Evolutionary conservation across 192 early-diverging fungal genomes (phyloP).

Genomic region (Coemansia sp.): DNA sequence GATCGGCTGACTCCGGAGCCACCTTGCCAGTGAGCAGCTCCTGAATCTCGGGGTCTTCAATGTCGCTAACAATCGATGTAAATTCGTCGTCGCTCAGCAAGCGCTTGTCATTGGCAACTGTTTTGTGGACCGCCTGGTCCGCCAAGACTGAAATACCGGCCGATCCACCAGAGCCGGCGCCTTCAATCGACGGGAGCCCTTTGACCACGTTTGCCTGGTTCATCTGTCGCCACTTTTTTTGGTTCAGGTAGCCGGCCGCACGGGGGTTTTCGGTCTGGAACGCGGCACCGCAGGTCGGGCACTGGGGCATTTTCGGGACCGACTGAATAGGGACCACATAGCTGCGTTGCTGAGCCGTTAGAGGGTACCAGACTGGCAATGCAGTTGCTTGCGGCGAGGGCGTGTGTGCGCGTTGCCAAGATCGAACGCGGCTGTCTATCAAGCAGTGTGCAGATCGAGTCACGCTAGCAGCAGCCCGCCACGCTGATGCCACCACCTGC

Average conservation of each 20-base stretch:
- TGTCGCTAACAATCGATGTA: conserved; percentile 13
- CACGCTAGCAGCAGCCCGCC: background rate
- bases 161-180: background rate
- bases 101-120: conserved; percentile 1
- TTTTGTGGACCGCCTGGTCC: background rate
- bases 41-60: conserved; percentile 45
- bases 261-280: conserved; percentile 51
- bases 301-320: conserved; percentile 39
- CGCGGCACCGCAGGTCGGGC: conserved; percentile 66
- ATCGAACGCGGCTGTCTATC: background rate
- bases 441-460: background rate
- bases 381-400: background rate
- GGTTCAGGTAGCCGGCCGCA: conserved; percentile 55
- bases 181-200: conserved; percentile 6
- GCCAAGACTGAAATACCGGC: conserved; percentile 7
- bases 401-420: background rate
- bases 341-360: background rate
- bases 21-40: conserved; percentile 31
- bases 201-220: conserved; percentile 46
- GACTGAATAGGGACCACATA: background rate
- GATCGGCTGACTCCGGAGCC: conserved; percentile 15
- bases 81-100: conserved; percentile 49
- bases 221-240: conserved; percentile 34
- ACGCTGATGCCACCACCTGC: background rate
- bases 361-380: background rate